These are phyloP conservation scores for Saccharomyces hybrid DNA, from an alignment of 1,139 yeast species.

Conservation along the genomic window DNA sequence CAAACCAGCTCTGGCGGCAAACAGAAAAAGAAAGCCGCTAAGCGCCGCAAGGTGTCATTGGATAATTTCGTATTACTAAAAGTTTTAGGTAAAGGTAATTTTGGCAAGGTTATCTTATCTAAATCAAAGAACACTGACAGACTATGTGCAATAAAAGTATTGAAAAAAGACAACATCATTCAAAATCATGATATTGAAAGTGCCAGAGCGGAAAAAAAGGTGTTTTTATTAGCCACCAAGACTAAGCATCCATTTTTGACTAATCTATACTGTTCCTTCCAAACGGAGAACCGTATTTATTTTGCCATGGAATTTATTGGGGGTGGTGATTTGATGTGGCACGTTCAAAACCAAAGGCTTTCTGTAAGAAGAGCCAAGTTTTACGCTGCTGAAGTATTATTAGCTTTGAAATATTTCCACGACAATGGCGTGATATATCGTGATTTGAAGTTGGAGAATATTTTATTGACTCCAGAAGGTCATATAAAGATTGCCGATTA, in stretches of 20 bases:
- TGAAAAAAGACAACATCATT: conserved; percentile 89
- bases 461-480: conserved; percentile 81
- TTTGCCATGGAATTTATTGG: conserved; percentile 97
- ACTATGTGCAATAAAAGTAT: conserved; percentile 88
- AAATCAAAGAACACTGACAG: conserved; percentile 70
- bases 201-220: conserved; percentile 88
- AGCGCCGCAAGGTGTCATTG: conserved; percentile 66
- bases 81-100: conserved; percentile 94
- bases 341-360: conserved; percentile 85
- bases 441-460: conserved; percentile 92
- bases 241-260: conserved; percentile 90
- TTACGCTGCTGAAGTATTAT: conserved; percentile 90
- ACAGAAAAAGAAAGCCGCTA: conserved; percentile 23
- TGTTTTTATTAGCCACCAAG: conserved; percentile 80
- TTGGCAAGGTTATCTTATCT: conserved; percentile 96
- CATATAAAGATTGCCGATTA: conserved; percentile 95
- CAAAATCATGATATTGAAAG: conserved; percentile 96
- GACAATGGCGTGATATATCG: conserved; percentile 94
- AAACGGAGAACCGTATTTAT: conserved; percentile 92
- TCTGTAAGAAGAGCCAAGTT: conserved; percentile 90
- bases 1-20: conserved; percentile 6
- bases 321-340: conserved; percentile 99
- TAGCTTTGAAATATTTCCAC: conserved; percentile 88
- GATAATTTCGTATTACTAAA: conserved; percentile 93
- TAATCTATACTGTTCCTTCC: conserved; percentile 91